Evolutionary conservation across 2,329 filamentous ascomycete genomes (phyloP).

Genomic region (Pseudocercospora ulei): DNA sequence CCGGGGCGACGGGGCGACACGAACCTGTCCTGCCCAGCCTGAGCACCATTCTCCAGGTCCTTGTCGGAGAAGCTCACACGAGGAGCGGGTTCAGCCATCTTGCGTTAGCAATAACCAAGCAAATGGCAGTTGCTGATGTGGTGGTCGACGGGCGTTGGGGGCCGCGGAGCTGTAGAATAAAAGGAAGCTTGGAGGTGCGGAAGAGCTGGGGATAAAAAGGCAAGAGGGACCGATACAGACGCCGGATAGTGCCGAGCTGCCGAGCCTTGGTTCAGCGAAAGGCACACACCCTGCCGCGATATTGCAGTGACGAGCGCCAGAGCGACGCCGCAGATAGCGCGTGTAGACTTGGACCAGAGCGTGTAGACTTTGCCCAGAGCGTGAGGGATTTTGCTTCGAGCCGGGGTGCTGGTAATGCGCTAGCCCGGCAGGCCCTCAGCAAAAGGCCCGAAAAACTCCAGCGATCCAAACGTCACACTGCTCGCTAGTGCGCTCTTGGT

Average conservation of each 20-base stretch:
- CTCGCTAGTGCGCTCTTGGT: constrained; percentile 1
- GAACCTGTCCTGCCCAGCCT: constrained; percentile 24
- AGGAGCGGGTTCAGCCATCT: constrained; percentile 32
- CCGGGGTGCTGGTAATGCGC: constrained; percentile 9
- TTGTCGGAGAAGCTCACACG: constrained; percentile 37
- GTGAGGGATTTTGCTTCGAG: constrained; percentile 17
- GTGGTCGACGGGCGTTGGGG: constrained; percentile 14
- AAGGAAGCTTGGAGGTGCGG: constrained; percentile 13
- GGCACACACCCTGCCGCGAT: constrained; percentile 6
- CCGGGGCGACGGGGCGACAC: constrained; percentile 6
- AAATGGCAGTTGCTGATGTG: constrained; percentile 27
- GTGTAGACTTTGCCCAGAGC: constrained; percentile 1
- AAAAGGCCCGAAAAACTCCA: constrained; percentile 15
- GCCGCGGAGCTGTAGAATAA: constrained; percentile 11
- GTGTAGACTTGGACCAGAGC: constrained; percentile 4
- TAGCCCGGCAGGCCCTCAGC: constrained; percentile 10
- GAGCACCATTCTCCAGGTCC: constrained; percentile 35
- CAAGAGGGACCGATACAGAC: constrained; percentile 9
- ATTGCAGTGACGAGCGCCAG: constrained; percentile 20
- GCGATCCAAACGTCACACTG: constrained; percentile 8
- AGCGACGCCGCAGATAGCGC: constrained; percentile 16
- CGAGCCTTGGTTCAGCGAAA: constrained; percentile 18
- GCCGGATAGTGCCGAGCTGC: constrained; percentile 20
- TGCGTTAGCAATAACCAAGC: constrained; percentile 29
- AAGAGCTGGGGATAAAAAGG: constrained; percentile 17